These are phyloP conservation scores for Boletellus ananiceps DNA, from an alignment of 768 basidiomycete genomes.

Conservation along the genomic window DNA sequence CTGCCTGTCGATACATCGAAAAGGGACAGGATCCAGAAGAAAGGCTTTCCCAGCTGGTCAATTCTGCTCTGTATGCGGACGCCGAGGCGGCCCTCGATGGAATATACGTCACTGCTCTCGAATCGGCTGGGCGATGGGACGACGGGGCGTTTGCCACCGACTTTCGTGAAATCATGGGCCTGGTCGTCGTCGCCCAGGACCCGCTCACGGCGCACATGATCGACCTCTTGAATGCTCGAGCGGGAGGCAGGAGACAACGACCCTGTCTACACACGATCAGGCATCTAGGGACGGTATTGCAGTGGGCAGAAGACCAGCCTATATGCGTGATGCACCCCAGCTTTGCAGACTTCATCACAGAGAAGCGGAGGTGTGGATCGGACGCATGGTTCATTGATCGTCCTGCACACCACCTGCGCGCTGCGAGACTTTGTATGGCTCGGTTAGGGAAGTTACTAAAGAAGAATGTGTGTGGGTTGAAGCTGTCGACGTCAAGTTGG, in stretches of 20 bases:
- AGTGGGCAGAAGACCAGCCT: slow-evolving; percentile 24
- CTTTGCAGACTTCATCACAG: slow-evolving; percentile 32
- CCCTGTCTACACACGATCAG: slow-evolving; percentile 30
- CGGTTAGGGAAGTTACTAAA: slow-evolving; percentile 13
- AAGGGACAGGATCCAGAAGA: slow-evolving; percentile 30
- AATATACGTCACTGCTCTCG: slow-evolving; percentile 30
- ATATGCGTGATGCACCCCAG: slow-evolving; percentile 32
- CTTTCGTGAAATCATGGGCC: slow-evolving; percentile 31
- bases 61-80: slow-evolving; percentile 17
- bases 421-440: slow-evolving; percentile 25
- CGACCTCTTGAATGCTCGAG: slow-evolving; percentile 23
- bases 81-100: slow-evolving; percentile 28
- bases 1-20: slow-evolving; percentile 31
- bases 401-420: slow-evolving; percentile 14
- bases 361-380: slow-evolving; percentile 25
- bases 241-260: slow-evolving; percentile 11
- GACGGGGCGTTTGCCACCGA: slow-evolving; percentile 26
- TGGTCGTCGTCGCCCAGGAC: slow-evolving; percentile 28
- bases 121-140: slow-evolving; percentile 29
- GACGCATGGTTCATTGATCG: slow-evolving; percentile 30
- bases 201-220: slow-evolving; percentile 24
- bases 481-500: slow-evolving; percentile 17
- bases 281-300: slow-evolving; percentile 25
- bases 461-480: slow-evolving; percentile 25
- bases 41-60: slow-evolving; percentile 24